Conservation (phyloP, 2,329 filamentous ascomycete species). For the Trichoderma citrinoviride region DNA sequence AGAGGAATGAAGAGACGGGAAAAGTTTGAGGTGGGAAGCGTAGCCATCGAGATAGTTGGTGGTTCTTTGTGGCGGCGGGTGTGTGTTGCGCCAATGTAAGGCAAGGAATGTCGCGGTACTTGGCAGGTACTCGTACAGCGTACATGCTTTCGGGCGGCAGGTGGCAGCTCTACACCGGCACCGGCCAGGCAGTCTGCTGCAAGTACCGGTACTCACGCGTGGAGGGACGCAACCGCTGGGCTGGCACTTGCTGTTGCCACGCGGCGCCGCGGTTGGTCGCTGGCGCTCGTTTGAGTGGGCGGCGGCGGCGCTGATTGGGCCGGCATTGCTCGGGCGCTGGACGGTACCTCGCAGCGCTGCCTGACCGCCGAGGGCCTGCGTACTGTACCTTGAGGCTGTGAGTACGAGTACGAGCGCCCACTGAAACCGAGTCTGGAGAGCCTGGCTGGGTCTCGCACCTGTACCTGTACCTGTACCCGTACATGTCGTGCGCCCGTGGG, state of each 20-base stretch:
- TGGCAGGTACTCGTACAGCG: neutral
- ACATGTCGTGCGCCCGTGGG: neutral
- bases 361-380: conserved; percentile 9
- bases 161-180: conserved; percentile 18
- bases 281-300: conserved; percentile 5
- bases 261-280: conserved; percentile 16
- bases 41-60: conserved; percentile 1
- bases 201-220: conserved; percentile 5
- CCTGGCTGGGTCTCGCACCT: neutral
- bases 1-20: neutral
- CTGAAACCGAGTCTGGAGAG: neutral
- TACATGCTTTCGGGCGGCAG: conserved; percentile 19
- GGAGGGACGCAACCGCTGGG: neutral
- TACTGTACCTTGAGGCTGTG: neutral
- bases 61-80: neutral
- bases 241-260: neutral
- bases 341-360: conserved; percentile 10
- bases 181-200: neutral
- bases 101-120: conserved; percentile 4
- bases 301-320: neutral
- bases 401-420: conserved; percentile 15
- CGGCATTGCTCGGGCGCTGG: conserved; percentile 11
- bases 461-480: neutral
- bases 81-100: neutral
- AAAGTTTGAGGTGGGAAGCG: conserved; percentile 6